These are phyloP conservation scores for Scenedesmus sp. DNA, from an alignment of 163 green algal species.

Conservation along the genomic window DNA sequence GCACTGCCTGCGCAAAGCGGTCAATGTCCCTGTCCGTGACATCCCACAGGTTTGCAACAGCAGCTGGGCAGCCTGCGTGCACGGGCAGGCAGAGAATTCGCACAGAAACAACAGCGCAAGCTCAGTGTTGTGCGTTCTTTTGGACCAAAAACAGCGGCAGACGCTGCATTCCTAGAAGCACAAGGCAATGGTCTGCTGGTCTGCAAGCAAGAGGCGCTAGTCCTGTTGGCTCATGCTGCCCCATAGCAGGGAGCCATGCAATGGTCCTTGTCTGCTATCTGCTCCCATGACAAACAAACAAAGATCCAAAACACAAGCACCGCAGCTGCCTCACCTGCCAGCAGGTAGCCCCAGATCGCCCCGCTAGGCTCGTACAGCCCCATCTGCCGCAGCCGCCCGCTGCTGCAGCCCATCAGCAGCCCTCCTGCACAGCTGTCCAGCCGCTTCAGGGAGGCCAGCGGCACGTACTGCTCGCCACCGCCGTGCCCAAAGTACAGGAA, in stretches of 20 bases:
- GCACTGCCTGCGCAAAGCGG: slow-evolving; percentile 54
- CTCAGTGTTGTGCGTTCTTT: background rate
- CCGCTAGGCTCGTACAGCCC: slow-evolving; percentile 83
- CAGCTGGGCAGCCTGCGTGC: slow-evolving; percentile 81
- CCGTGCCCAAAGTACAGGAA: slow-evolving; percentile 98
- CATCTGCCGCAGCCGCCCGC: slow-evolving; percentile 76
- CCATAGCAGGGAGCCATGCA: too few relatives aligned
- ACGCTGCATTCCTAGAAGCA: background rate
- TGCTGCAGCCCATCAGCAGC: slow-evolving; percentile 97
- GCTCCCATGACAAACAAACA: too few relatives aligned
- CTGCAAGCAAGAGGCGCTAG: too few relatives aligned
- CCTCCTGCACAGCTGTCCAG: slow-evolving; percentile 76
- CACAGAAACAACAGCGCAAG: background rate
- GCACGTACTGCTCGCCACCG: slow-evolving; percentile 92
- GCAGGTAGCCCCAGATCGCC: slow-evolving; percentile 83
- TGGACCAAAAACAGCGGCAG: too few relatives aligned
- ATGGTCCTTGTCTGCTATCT: too few relatives aligned
- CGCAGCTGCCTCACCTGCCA: slow-evolving; percentile 72
- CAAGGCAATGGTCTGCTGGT: background rate
- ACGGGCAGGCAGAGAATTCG: background rate
- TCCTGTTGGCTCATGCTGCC: too few relatives aligned
- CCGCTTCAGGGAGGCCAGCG: slow-evolving; percentile 65
- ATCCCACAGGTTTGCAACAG: slow-evolving; percentile 97
- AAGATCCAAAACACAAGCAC: too few relatives aligned
- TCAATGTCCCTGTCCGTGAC: slow-evolving; percentile 88